Evolutionary conservation across 345 rosid genomes (phyloP), one percentile per base, ranked within the genome.

Genomic region (Eutrema japonicum): DNA sequence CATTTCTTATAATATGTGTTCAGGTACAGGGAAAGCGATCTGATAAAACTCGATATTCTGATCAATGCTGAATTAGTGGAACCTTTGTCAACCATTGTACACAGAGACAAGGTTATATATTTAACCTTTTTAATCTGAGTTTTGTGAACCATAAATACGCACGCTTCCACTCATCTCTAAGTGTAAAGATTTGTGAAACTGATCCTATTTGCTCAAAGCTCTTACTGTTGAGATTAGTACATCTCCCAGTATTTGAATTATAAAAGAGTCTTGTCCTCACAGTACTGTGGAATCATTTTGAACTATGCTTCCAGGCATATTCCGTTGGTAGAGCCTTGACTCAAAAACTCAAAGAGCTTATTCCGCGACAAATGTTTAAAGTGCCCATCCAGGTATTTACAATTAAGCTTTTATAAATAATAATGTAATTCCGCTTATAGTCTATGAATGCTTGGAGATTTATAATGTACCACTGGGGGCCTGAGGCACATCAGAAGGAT

Each of bases 281-380:
- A 29, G 41, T 69, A 53, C 22, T 68, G 45, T 71, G 66, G 33
- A 35, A 74, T 64, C 54, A 26, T 57, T 18, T 42, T 58, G 41
- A 68, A 30, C 60, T 79, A 51, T 57, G 47, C n/a, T 77, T 77
- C 67, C 87, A 95, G 99, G 99, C 99, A 67, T 95, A 95, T 80
- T 51, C 86, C 12, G 83, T 95, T 11, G 99, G 99, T 43, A 88
- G 99, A 80, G 99, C 99, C 57, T 87, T 95, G 84, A 89, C 96
- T 66, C 97, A 85, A 77, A 94, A 87, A 83, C 81, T 94, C 72
- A 94, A 91, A 84, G 98, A 95, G 85, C 97, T 95, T 64, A 95
- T 95, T 80, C 99, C 99, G 59, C 79, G 97, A 45, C 99, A 95
- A 77, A 89, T 91, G 97, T 95, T 95, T 83, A 95, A 91, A 95